Percentiles rank a stretch among this genome's conserved stretches.
Conservation (phyloP, 2,329 filamentous ascomycete genomes). For the Grosmannia serpens region DNA sequence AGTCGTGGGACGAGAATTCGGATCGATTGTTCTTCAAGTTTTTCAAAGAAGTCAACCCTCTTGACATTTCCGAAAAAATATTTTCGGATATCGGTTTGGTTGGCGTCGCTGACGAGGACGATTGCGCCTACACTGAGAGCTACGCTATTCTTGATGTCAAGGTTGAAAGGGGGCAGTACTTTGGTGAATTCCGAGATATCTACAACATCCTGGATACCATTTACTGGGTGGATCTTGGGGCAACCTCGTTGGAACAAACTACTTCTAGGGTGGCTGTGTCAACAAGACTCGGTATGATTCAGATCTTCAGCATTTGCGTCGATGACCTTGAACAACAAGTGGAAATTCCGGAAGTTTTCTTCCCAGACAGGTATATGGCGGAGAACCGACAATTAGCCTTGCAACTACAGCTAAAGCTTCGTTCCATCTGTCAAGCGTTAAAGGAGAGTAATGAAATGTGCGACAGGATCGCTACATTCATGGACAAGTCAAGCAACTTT, state of each 20-base stretch:
- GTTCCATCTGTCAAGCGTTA: slow-evolving; percentile 7
- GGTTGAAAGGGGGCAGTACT: slow-evolving; percentile 72
- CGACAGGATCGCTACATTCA: slow-evolving; percentile 3
- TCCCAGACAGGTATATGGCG: slow-evolving; percentile 15
- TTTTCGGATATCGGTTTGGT: slow-evolving; percentile 3
- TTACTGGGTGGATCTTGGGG: slow-evolving; percentile 15
- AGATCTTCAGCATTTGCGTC: slow-evolving; percentile 13
- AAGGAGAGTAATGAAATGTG: slow-evolving; percentile 6
- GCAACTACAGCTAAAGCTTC: slow-evolving; percentile 11
- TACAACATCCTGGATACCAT: slow-evolving; percentile 25
- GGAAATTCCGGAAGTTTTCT: slow-evolving; percentile 15
- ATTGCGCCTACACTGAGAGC: neutral
- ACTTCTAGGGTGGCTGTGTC: slow-evolving; percentile 6
- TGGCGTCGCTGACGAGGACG: neutral
- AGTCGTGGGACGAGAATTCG: slow-evolving; percentile 17
- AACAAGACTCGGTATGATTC: slow-evolving; percentile 5
- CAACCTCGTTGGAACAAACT: neutral
- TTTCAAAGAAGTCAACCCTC: slow-evolving; percentile 17
- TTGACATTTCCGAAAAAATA: neutral
- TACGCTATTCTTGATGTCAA: slow-evolving; percentile 14
- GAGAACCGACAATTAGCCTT: slow-evolving; percentile 11
- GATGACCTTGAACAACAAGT: slow-evolving; percentile 8
- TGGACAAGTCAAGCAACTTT: slow-evolving; percentile 1
- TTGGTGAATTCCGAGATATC: slow-evolving; percentile 47
- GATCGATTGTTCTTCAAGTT: slow-evolving; percentile 34